phyloP scores from a whole-genome alignment of 2,329 filamentous ascomycete genomes.

The Stemphylium lycopersici region DNA sequence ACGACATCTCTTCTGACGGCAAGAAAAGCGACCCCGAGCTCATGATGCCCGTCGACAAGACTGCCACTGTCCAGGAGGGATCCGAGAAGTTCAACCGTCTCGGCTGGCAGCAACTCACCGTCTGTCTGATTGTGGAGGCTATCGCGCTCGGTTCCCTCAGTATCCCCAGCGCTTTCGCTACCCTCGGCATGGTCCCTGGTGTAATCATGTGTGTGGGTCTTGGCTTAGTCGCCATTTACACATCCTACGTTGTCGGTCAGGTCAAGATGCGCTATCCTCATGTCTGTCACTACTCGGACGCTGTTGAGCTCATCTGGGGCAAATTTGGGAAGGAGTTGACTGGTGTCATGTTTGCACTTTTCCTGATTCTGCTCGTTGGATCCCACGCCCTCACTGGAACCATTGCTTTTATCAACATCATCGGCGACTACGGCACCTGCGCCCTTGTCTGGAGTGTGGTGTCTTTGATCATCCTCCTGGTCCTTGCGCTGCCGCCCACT shows the following conservation, averaged over 20 bases:
- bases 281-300: constrained; percentile 72
- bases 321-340: constrained; percentile 56
- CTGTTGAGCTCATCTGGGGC: constrained; percentile 68
- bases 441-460: constrained; percentile 70
- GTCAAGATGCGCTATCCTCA: constrained; percentile 65
- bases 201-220: constrained; percentile 55
- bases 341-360: constrained; percentile 60
- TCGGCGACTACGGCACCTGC: constrained; percentile 64
- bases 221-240: constrained; percentile 66
- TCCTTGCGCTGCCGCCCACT: constrained; percentile 67
- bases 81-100: constrained; percentile 50
- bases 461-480: constrained; percentile 64
- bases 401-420: constrained; percentile 69
- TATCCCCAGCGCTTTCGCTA: constrained; percentile 54
- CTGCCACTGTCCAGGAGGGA: constrained; percentile 43
- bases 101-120: constrained; percentile 59
- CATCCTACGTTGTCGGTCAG: constrained; percentile 66
- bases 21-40: constrained; percentile 46
- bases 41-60: constrained; percentile 38
- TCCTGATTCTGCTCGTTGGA: constrained; percentile 65
- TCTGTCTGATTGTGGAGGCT: constrained; percentile 59
- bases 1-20: constrained; percentile 33
- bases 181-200: constrained; percentile 55
- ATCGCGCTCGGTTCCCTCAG: constrained; percentile 57
- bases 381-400: constrained; percentile 74